Conservation (phyloP, 2,329 filamentous ascomycete species). For the Septoria linicola region DNA sequence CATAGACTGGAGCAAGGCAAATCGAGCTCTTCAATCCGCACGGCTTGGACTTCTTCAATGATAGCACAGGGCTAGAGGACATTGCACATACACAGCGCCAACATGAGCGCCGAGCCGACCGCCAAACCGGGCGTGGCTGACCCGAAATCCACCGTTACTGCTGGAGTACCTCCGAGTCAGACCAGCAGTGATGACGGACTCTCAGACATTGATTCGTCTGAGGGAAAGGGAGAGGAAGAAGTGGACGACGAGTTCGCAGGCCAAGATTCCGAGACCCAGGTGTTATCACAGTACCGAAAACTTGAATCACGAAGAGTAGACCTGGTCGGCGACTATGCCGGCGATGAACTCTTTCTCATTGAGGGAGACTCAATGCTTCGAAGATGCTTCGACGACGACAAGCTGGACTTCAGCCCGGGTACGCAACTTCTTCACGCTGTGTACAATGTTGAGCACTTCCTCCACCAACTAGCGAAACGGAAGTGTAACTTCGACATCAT, state of each 20-base stretch:
- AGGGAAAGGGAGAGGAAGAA: constrained; percentile 6
- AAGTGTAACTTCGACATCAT: constrained; percentile 70
- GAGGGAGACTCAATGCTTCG: constrained; percentile 72
- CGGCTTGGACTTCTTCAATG: too few species aligned
- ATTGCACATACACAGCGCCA: neutral
- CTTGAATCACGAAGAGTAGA: constrained; percentile 55
- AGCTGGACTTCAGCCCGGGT: constrained; percentile 65
- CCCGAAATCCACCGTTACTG: neutral
- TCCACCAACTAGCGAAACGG: constrained; percentile 59
- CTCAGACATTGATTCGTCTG: constrained; percentile 6
- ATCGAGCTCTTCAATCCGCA: too few species aligned
- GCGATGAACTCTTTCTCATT: constrained; percentile 69
- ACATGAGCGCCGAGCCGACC: constrained; percentile 5
- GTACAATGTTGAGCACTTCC: constrained; percentile 66
- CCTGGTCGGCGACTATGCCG: constrained; percentile 73
- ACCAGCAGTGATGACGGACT: neutral
- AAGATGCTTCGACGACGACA: constrained; percentile 60
- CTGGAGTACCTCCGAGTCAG: neutral
- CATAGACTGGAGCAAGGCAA: too few species aligned
- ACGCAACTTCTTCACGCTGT: constrained; percentile 71
- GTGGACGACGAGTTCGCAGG: neutral
- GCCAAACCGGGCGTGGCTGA: constrained; percentile 1
- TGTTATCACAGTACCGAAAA: constrained; percentile 40
- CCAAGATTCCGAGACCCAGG: constrained; percentile 4
- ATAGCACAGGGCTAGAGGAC: too few species aligned